Conservation (phyloP, 2,329 filamentous ascomycete species). For the Zasmidium citrigriseum region DNA sequence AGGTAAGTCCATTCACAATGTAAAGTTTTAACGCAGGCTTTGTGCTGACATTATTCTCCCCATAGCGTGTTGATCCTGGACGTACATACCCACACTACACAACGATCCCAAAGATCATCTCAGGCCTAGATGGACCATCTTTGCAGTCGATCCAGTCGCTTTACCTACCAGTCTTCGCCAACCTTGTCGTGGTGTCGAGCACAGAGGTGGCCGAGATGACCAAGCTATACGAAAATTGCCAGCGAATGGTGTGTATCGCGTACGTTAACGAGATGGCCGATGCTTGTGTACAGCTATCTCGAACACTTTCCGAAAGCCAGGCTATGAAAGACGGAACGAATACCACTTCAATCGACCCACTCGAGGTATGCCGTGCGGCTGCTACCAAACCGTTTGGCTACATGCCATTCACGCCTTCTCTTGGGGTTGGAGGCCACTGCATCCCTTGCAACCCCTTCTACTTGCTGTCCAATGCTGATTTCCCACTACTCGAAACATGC, state of each 20-base stretch:
- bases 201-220: constrained; percentile 17
- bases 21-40: background rate
- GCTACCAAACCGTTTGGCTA: constrained; percentile 49
- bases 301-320: background rate
- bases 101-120: constrained; percentile 14
- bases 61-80: constrained; percentile 10
- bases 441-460: constrained; percentile 60
- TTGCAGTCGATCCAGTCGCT: constrained; percentile 4
- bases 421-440: constrained; percentile 59
- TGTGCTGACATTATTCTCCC: background rate
- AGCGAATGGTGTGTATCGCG: constrained; percentile 25
- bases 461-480: constrained; percentile 45
- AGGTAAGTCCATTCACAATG: constrained; percentile 3
- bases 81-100: constrained; percentile 6
- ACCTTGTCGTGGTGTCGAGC: constrained; percentile 6
- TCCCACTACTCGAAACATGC: constrained; percentile 50
- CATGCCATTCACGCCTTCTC: constrained; percentile 48
- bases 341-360: constrained; percentile 18
- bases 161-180: constrained; percentile 10
- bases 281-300: constrained; percentile 9
- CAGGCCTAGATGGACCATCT: constrained; percentile 5
- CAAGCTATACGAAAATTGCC: constrained; percentile 15
- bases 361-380: constrained; percentile 19
- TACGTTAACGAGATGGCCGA: constrained; percentile 27
- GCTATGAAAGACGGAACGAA: background rate